phyloP scores from a whole-genome alignment of 1,139 yeast genomes.

The Ogataea hybrid region DNA sequence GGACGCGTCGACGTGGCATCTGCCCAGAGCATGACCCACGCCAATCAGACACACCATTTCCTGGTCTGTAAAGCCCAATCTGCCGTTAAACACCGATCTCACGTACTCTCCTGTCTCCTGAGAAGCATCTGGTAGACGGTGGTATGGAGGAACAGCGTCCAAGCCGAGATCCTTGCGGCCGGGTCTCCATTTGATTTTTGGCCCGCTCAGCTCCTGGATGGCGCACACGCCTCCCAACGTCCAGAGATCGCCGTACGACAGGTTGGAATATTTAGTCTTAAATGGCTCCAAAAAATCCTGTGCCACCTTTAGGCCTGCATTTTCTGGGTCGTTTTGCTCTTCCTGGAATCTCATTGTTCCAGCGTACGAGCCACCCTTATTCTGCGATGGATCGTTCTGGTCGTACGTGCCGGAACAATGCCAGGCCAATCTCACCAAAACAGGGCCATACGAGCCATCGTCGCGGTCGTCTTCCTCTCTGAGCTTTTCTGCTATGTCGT shows the following conservation, averaged over 20 bases:
- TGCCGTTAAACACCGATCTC: slow-evolving; percentile 55
- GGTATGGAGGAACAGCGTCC: slow-evolving; percentile 57
- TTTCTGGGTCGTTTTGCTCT: slow-evolving; percentile 69
- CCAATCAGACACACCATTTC: slow-evolving; percentile 88
- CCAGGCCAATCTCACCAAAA: slow-evolving; percentile 66
- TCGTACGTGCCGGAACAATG: slow-evolving; percentile 70
- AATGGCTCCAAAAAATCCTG: slow-evolving; percentile 65
- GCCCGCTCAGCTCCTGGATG: slow-evolving; percentile 85
- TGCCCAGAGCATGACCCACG: slow-evolving; percentile 77
- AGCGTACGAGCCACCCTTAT: slow-evolving; percentile 74
- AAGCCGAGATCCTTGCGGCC: slow-evolving; percentile 64
- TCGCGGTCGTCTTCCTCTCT: slow-evolving; percentile 75
- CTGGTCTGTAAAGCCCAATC: slow-evolving; percentile 78
- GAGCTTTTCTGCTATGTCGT: slow-evolving; percentile 72
- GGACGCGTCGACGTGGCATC: slow-evolving; percentile 62
- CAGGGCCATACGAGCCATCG: slow-evolving; percentile 67
- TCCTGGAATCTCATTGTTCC: slow-evolving; percentile 78
- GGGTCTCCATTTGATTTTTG: slow-evolving; percentile 83
- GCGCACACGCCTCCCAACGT: slow-evolving; percentile 86
- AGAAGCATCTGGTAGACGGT: slow-evolving; percentile 79
- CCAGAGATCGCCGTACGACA: slow-evolving; percentile 85
- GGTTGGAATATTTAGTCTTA: slow-evolving; percentile 63
- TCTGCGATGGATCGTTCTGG: slow-evolving; percentile 43
- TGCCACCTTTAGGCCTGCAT: slow-evolving; percentile 69
- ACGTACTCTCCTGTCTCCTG: slow-evolving; percentile 64